Evolutionary conservation across 208 protist species (phyloP).

Genomic region (Leishmania mexicana): DNA sequence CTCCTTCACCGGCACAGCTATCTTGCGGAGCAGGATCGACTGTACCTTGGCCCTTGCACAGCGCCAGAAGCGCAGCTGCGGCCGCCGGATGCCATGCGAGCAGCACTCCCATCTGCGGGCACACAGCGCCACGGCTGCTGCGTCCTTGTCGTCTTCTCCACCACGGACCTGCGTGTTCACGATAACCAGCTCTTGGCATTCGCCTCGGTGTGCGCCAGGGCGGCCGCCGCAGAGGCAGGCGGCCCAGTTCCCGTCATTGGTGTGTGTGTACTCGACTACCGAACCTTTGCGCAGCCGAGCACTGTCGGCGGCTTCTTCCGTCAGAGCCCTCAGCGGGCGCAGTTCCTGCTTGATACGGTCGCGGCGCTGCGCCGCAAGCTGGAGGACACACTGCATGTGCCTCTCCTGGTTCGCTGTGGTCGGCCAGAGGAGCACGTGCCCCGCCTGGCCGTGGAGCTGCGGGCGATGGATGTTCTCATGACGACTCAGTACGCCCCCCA

Average conservation of each 20-base stretch:
- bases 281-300: constrained; percentile 87
- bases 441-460: constrained; percentile 72
- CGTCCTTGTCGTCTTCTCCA: constrained; percentile 77
- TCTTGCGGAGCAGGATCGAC: constrained; percentile 50
- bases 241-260: constrained; percentile 61
- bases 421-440: constrained; percentile 87
- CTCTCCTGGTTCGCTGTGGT: constrained; percentile 80
- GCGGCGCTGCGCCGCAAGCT: constrained; percentile 64
- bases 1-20: constrained; percentile 33
- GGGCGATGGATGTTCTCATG: constrained; percentile 74
- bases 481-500: constrained; percentile 91
- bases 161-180: constrained; percentile 86
- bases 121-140: constrained; percentile 27
- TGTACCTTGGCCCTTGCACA: constrained; percentile 62
- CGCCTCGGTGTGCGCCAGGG: constrained; percentile 58
- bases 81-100: not conserved
- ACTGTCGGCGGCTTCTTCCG: constrained; percentile 83
- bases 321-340: constrained; percentile 78
- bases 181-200: constrained; percentile 87
- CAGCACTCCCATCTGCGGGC: not conserved
- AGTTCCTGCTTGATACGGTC: constrained; percentile 77
- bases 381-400: constrained; percentile 53
- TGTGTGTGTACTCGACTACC: constrained; percentile 81
- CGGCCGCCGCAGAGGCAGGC: constrained; percentile 15
- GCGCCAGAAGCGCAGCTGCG: constrained; percentile 43